phyloP scores from a whole-genome alignment of 192 early-diverging fungal species.

The Coemansia sp. region DNA sequence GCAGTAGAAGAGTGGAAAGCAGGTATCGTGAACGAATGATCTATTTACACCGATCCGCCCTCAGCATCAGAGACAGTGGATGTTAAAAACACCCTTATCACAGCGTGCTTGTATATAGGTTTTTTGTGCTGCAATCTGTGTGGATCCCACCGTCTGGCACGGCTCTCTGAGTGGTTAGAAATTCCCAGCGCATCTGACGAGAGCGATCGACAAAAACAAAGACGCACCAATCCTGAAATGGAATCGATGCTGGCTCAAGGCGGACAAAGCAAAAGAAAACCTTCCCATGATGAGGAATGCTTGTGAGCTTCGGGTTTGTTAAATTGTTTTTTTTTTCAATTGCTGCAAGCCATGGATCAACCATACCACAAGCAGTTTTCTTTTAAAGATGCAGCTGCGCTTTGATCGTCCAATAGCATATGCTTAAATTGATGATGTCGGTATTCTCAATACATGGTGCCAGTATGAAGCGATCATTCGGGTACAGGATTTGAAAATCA shows the following conservation, averaged over 20 bases:
- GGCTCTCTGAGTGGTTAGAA: not conserved
- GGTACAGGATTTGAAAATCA: constrained; percentile 1
- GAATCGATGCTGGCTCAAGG: not conserved
- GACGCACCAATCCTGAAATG: not conserved
- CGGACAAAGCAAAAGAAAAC: not conserved
- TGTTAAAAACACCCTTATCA: not conserved
- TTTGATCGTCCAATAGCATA: constrained; percentile 1
- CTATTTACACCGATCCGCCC: not conserved
- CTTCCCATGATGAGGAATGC: not conserved
- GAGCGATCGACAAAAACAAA: not conserved
- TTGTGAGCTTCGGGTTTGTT: not conserved
- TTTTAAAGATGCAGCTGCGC: not conserved
- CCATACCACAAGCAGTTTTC: not conserved
- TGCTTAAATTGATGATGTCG: not conserved
- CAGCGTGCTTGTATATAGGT: not conserved
- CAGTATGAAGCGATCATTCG: not conserved
- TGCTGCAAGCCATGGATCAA: too few relatives aligned
- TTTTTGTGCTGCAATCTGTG: not conserved
- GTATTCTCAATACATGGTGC: not conserved
- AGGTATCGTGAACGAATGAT: not conserved
- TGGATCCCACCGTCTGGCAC: not conserved
- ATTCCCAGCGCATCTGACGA: not conserved
- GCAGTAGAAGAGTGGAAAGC: too few relatives aligned
- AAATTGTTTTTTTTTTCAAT: too few relatives aligned
- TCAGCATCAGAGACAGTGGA: not conserved